A percentile compares a stretch with the other conserved stretches of the same genome.
These are phyloP conservation scores for Arabis hirsuta DNA, from an alignment of 345 rosid species.

Conservation along the genomic window DNA sequence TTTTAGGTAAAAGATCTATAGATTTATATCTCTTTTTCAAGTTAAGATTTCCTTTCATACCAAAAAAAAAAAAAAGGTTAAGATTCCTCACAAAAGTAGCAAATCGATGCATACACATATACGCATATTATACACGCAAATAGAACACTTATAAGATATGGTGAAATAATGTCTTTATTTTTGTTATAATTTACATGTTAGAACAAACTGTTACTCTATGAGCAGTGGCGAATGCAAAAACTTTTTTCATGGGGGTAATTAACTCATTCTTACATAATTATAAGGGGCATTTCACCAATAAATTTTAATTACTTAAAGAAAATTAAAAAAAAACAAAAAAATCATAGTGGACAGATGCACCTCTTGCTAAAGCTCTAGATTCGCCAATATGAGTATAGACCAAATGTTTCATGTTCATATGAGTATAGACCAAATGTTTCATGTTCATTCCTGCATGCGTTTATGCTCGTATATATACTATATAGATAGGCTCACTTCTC, in stretches of 20 bases:
- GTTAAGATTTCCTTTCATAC: background rate
- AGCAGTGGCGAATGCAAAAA: too few relatives aligned
- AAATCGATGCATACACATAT: background rate
- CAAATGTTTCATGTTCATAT: background rate
- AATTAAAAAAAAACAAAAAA: too few relatives aligned
- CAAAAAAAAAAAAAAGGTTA: background rate
- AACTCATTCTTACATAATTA: too few relatives aligned
- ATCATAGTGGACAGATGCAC: too few relatives aligned
- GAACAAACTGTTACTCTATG: background rate
- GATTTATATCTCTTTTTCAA: background rate
- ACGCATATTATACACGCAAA: background rate
- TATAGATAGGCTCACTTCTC: constrained; percentile 4
- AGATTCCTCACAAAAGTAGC: constrained; percentile 25
- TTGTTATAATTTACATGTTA: background rate
- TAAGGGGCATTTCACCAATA: too few relatives aligned
- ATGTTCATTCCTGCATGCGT: constrained; percentile 24
- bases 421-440: background rate
- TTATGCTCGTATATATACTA: constrained; percentile 10
- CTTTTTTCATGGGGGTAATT: too few relatives aligned
- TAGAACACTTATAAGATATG: background rate
- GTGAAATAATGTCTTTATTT: background rate
- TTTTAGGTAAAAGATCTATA: constrained; percentile 12
- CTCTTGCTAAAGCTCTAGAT: too few relatives aligned
- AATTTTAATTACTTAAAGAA: too few relatives aligned
- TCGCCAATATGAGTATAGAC: too few relatives aligned